phyloP scores from a whole-genome alignment of 495 filamentous ascomycete genomes.

The Elasticomyces elasticus region DNA sequence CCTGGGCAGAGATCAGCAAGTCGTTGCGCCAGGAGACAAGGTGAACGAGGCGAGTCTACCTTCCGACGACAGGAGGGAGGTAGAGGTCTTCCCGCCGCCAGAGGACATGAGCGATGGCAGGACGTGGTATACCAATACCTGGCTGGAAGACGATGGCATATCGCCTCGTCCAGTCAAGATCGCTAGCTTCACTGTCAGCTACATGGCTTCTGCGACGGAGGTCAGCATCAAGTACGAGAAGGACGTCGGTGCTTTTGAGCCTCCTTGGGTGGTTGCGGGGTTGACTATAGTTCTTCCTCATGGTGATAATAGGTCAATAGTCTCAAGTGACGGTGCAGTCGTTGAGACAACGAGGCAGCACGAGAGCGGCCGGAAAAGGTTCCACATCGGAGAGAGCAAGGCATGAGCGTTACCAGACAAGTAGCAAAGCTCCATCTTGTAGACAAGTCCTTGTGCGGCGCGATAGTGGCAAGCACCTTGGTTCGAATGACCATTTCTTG shows the following conservation, averaged over 20 bases:
- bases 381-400: neutral
- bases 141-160: slow-evolving; percentile 58
- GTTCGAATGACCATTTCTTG: no score
- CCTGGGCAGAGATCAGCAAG: slow-evolving; percentile 47
- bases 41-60: slow-evolving; percentile 45
- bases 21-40: slow-evolving; percentile 45
- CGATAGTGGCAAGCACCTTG: no score
- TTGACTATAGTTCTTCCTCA: slow-evolving; percentile 26
- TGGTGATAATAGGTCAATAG: slow-evolving; percentile 21
- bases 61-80: slow-evolving; percentile 50
- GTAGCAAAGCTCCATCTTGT: no score
- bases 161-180: slow-evolving; percentile 26
- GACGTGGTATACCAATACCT: slow-evolving; percentile 38
- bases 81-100: slow-evolving; percentile 54
- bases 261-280: slow-evolving; percentile 22
- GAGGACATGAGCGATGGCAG: slow-evolving; percentile 25
- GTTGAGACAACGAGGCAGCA: slow-evolving; percentile 12
- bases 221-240: slow-evolving; percentile 19
- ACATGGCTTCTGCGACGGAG: slow-evolving; percentile 14
- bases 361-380: slow-evolving; percentile 10
- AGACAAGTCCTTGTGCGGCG: no score
- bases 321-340: slow-evolving; percentile 9
- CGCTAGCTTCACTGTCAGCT: slow-evolving; percentile 20
- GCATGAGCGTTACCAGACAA: neutral
- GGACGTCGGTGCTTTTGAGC: slow-evolving; percentile 16